A percentile compares a stretch with the other conserved stretches of the same genome.
These are phyloP conservation scores for Colletotrichum orbiculare DNA, from an alignment of 2,329 filamentous ascomycete genomes.

Conservation along the genomic window DNA sequence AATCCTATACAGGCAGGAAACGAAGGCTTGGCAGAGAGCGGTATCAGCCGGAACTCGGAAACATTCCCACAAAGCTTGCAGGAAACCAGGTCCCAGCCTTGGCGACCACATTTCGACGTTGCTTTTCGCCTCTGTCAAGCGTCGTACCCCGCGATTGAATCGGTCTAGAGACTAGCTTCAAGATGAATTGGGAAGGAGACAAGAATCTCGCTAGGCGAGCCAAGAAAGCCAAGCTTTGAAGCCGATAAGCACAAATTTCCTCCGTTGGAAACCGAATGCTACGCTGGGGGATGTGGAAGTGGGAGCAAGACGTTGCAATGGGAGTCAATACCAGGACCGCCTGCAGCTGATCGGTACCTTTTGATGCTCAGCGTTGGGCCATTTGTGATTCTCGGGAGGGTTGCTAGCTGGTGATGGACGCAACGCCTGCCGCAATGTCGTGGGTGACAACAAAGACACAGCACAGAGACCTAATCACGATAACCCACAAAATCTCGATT, in stretches of 20 bases:
- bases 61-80: not conserved
- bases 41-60: not conserved
- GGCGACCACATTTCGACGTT: not conserved
- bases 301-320: not conserved
- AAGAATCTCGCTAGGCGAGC: conserved; percentile 27
- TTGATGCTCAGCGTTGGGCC: conserved; percentile 6
- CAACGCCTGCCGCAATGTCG: no score
- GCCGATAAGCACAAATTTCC: conserved; percentile 21
- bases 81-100: not conserved
- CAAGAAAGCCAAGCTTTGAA: conserved; percentile 37
- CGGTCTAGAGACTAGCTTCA: not conserved
- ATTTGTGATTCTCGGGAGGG: not conserved
- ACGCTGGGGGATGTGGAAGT: not conserved
- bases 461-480: no score
- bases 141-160: conserved; percentile 24
- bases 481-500: no score
- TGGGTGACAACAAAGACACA: no score
- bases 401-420: not conserved
- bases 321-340: conserved; percentile 10
- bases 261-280: conserved; percentile 20
- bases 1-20: conserved; percentile 32
- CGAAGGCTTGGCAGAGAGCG: conserved; percentile 21
- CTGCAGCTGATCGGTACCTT: conserved; percentile 12
- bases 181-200: conserved; percentile 36
- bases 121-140: not conserved